Evolutionary conservation across 2,329 filamentous ascomycete genomes (phyloP), one percentile per base, ranked within the genome.

Genomic region (Diaporthe sp.): DNA sequence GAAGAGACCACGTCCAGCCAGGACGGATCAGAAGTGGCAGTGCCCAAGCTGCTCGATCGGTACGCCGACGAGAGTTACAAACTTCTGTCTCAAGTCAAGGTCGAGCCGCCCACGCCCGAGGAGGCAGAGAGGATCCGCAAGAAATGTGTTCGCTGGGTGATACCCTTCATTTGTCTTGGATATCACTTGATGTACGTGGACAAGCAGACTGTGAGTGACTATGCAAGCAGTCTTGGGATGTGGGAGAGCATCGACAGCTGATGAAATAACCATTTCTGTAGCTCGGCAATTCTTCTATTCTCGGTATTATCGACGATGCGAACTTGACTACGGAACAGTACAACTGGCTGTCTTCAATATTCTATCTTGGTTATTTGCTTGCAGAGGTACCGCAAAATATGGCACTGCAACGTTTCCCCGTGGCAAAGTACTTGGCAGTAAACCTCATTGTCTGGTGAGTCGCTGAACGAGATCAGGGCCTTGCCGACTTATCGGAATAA

Each of bases 11-110:
- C 71, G 1, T 37, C 63, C 17, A 74, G 61, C 34, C 42, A 74
- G 4, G 47, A 76, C 20, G 63, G n/a, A 49, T 53, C 44, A 22
- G 25, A 34, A 20, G 28, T 17, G 10, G 71, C 37, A 13, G 63
- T 67, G 15, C 83, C 79, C 13, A 85, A 83, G 71, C 78, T 86
- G 1, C 80, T 83, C 0, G 83, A 83, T 55, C 82, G 81, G 28
- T 85, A 82, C 71, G 85, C 84, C 2, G 84, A 86, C 67, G 85
- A 86, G 76, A 86, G 85, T 72, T 86, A 85, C 77, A 86, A 84
- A 74, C 81, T 86, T 10, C 85, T 85, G 60, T 82, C 81, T 3
- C 82, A 83, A 53, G 79, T 85, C 47, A 80, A 84, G 28, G 84
- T 85, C 22, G 77, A 82, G 8, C 83, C 84, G 7, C 83, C 85